phyloP scores from a whole-genome alignment of 495 filamentous ascomycete species.

The Penicillium tannophilum region DNA sequence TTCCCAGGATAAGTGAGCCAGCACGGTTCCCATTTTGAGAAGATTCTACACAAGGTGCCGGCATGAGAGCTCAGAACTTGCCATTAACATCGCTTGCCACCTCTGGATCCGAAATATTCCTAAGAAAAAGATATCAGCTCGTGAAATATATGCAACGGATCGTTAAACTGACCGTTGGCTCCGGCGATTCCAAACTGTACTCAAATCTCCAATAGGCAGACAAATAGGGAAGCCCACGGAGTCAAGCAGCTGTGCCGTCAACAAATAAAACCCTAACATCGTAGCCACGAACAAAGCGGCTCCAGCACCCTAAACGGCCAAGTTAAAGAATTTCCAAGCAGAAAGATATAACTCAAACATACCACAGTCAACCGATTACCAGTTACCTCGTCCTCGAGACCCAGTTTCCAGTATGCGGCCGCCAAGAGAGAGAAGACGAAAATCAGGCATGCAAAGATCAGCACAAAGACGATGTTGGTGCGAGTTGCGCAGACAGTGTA shows the following conservation, averaged over 20 bases:
- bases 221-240: constrained; percentile 18
- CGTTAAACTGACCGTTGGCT: constrained; percentile 5
- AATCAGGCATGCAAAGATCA: constrained; percentile 13
- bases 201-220: constrained; percentile 18
- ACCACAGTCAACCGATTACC: constrained; percentile 13
- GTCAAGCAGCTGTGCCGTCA: constrained; percentile 16
- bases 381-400: constrained; percentile 2
- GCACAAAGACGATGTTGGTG: constrained; percentile 13
- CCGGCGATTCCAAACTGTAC: constrained; percentile 7
- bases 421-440: constrained; percentile 11
- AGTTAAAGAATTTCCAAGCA: neutral
- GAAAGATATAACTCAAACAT: neutral
- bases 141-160: neutral
- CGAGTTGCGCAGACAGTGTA: constrained; percentile 17
- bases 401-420: constrained; percentile 14
- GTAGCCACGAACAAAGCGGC: constrained; percentile 15
- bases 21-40: neutral
- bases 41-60: too few species aligned
- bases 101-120: neutral
- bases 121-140: neutral
- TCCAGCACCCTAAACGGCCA: constrained; percentile 9
- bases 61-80: neutral
- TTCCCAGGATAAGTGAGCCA: neutral
- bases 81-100: neutral
- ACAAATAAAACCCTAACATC: constrained; percentile 14